Conservation (phyloP, 305 asterid species). For the Fraxinus ornus region DNA sequence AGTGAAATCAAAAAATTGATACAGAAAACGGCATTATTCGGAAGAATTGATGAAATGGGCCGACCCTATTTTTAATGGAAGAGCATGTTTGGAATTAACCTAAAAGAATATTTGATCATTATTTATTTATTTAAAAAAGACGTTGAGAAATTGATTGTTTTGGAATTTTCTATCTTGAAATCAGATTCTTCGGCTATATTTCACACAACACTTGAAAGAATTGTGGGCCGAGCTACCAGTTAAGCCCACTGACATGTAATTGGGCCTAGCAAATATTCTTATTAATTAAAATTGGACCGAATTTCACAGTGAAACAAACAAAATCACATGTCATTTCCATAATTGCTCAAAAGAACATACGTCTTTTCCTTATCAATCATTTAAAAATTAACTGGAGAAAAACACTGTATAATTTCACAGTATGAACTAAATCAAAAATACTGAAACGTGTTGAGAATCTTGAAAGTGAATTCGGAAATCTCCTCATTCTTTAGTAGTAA, state of each 20-base stretch:
- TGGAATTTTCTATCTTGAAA: conserved; percentile 19
- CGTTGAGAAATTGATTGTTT: conserved; percentile 11
- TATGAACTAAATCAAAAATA: not conserved
- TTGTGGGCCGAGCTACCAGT: not conserved
- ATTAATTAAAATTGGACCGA: not conserved
- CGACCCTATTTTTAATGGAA: not conserved
- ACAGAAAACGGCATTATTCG: not conserved
- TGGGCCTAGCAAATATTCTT: no score
- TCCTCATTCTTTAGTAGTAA: not conserved
- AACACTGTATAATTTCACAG: not conserved
- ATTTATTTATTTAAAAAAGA: not conserved
- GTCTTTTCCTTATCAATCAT: not conserved
- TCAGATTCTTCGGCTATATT: no score
- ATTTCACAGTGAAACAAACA: not conserved
- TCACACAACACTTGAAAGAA: not conserved
- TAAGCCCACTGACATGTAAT: no score
- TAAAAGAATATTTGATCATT: not conserved
- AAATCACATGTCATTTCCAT: not conserved
- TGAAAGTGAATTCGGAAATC: not conserved
- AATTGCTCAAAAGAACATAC: not conserved
- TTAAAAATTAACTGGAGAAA: not conserved
- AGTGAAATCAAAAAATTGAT: not conserved
- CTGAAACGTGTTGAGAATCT: not conserved
- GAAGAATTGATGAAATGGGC: not conserved
- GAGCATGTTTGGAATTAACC: not conserved